Conservation (phyloP, 176 grass and related monocot genomes). For the Rhynchospora pubera region DNA sequence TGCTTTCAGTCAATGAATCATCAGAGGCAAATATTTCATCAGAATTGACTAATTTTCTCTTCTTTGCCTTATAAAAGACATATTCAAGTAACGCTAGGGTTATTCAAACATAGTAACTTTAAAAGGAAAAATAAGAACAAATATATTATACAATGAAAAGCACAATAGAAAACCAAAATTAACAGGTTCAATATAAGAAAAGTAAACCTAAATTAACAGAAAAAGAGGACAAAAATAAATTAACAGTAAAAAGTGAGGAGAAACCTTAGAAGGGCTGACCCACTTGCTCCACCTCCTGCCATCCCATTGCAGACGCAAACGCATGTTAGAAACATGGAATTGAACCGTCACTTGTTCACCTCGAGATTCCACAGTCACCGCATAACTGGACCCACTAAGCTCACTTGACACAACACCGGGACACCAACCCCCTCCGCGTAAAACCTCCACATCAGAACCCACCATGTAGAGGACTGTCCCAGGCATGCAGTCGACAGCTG, state of each 20-base stretch:
- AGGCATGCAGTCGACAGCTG: neutral
- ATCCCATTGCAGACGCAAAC: neutral
- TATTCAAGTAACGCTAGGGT: neutral
- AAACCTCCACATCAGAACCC: conserved; percentile 19
- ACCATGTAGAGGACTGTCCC: neutral
- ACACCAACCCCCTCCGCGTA: conserved; percentile 16
- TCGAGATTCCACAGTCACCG: neutral
- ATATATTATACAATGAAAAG: neutral
- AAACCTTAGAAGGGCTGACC: neutral
- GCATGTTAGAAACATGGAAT: neutral
- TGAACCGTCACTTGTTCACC: neutral
- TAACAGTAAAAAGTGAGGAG: neutral
- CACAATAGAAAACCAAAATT: neutral
- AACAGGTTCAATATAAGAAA: neutral
- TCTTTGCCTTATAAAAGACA: conserved; percentile 2
- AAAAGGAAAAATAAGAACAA: neutral
- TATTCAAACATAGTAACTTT: neutral
- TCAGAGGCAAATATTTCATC: neutral
- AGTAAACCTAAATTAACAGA: too few species aligned
- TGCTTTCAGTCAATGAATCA: neutral
- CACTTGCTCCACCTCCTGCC: neutral
- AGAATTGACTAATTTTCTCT: neutral
- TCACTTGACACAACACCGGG: conserved; percentile 2
- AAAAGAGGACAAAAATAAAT: neutral
- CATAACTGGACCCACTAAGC: neutral